phyloP scores from a whole-genome alignment of 768 basidiomycete species.

The Mycena capillaripes region DNA sequence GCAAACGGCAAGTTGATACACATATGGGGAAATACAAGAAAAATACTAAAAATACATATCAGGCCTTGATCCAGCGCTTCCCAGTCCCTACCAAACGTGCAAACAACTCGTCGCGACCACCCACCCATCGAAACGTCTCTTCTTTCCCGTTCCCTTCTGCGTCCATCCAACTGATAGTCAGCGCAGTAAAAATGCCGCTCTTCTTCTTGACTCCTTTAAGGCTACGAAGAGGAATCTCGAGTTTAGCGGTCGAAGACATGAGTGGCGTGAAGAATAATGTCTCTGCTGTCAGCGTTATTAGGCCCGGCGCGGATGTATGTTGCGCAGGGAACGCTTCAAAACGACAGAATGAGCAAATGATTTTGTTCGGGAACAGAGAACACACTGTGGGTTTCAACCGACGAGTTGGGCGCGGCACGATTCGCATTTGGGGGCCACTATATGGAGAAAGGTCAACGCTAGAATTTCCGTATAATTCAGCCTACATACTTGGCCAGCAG shows the following conservation, averaged over 20 bases:
- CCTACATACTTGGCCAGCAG: slow-evolving; percentile 50
- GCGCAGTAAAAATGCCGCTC: slow-evolving; percentile 65
- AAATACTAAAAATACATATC: slow-evolving; percentile 32
- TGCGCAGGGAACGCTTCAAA: slow-evolving; percentile 73
- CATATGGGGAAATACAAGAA: slow-evolving; percentile 6
- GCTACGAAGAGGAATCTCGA: slow-evolving; percentile 59
- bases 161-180: slow-evolving; percentile 62
- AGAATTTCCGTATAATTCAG: background rate
- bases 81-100: slow-evolving; percentile 67
- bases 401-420: background rate
- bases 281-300: slow-evolving; percentile 68
- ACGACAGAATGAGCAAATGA: slow-evolving; percentile 12
- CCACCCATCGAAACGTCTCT: slow-evolving; percentile 73
- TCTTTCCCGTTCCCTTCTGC: slow-evolving; percentile 55
- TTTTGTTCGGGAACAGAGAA: background rate
- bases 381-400: slow-evolving; percentile 52
- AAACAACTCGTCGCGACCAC: slow-evolving; percentile 75
- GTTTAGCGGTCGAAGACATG: slow-evolving; percentile 57
- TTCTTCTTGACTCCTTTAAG: slow-evolving; percentile 70
- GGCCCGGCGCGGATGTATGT: slow-evolving; percentile 64
- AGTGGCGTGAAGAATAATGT: slow-evolving; percentile 70
- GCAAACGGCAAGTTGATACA: slow-evolving; percentile 26
- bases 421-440: slow-evolving; percentile 18
- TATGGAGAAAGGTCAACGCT: background rate
- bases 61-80: slow-evolving; percentile 64